A percentile compares a stretch with the other conserved stretches of the same genome.
These are phyloP conservation scores for Odontarrhena argentea DNA, from an alignment of 345 rosid genomes.

Conservation along the genomic window DNA sequence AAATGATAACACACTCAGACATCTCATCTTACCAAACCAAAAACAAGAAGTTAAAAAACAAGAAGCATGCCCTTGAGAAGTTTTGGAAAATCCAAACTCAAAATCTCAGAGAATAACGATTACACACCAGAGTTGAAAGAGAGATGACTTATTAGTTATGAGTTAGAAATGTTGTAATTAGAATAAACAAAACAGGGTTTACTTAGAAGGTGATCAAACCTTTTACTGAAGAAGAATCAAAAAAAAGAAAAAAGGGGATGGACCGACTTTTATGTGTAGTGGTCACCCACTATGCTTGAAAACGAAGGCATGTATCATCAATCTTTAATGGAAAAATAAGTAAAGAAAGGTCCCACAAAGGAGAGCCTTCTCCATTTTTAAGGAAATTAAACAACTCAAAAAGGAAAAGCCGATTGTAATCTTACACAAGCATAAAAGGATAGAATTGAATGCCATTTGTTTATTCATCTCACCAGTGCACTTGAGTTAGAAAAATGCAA, in stretches of 20 bases:
- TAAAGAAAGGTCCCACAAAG: conserved; percentile 34
- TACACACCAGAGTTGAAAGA: conserved; percentile 18
- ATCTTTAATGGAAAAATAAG: conserved; percentile 31
- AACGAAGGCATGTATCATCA: conserved; percentile 46
- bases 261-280: conserved; percentile 34
- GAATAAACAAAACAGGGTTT: conserved; percentile 31
- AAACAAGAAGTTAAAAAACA: conserved; percentile 39
- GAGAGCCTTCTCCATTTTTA: conserved; percentile 16
- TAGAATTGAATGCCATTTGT: neutral
- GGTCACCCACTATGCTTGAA: conserved; percentile 67
- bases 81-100: conserved; percentile 2
- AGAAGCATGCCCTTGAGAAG: conserved; percentile 28
- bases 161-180: conserved; percentile 14
- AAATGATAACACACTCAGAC: conserved; percentile 40
- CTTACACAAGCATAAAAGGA: conserved; percentile 40
- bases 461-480: conserved; percentile 29
- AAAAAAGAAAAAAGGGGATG: conserved; percentile 30
- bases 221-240: conserved; percentile 38
- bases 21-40: conserved; percentile 46
- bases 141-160: conserved; percentile 32
- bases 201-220: conserved; percentile 47
- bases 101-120: conserved; percentile 5
- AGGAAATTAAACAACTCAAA: conserved; percentile 19
- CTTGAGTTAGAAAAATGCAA: conserved; percentile 21
- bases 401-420: conserved; percentile 35